phyloP scores from a whole-genome alignment of 2,329 filamentous ascomycete species.

The Cladophialophora bantiana region DNA sequence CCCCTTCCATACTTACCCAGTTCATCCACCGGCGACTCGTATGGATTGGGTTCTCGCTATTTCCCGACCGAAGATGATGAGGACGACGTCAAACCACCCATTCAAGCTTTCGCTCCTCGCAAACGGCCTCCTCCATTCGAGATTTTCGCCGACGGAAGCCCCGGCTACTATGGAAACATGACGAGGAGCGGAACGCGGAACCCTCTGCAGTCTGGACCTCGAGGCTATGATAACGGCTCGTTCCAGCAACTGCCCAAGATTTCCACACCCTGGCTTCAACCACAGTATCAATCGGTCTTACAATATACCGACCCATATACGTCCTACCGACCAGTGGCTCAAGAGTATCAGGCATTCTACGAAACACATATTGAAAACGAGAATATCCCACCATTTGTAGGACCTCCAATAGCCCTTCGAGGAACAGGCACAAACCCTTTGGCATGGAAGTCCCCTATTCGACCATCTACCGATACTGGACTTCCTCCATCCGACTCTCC shows the following conservation, averaged over 20 bases:
- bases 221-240: conserved; percentile 15
- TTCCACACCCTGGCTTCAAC: conserved; percentile 36
- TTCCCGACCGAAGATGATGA: conserved; percentile 42
- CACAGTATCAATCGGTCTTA: conserved; percentile 33
- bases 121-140: conserved; percentile 43
- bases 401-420: conserved; percentile 11
- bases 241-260: conserved; percentile 27
- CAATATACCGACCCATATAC: conserved; percentile 29
- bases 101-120: conserved; percentile 42
- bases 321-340: conserved; percentile 26
- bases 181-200: conserved; percentile 19
- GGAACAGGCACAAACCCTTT: conserved; percentile 28
- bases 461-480: conserved; percentile 9
- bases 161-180: conserved; percentile 21
- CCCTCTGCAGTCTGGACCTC: conserved; percentile 25
- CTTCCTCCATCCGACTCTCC: conserved; percentile 27
- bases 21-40: conserved; percentile 36
- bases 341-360: conserved; percentile 25
- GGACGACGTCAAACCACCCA: conserved; percentile 47
- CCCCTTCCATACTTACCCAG: conserved; percentile 39
- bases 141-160: conserved; percentile 49
- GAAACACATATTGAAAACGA: conserved; percentile 33
- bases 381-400: conserved; percentile 24
- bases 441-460: conserved; percentile 31
- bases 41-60: conserved; percentile 36